Base-by-base conservation (phyloP, 306 rosid species). In the Senna tora region DNA sequence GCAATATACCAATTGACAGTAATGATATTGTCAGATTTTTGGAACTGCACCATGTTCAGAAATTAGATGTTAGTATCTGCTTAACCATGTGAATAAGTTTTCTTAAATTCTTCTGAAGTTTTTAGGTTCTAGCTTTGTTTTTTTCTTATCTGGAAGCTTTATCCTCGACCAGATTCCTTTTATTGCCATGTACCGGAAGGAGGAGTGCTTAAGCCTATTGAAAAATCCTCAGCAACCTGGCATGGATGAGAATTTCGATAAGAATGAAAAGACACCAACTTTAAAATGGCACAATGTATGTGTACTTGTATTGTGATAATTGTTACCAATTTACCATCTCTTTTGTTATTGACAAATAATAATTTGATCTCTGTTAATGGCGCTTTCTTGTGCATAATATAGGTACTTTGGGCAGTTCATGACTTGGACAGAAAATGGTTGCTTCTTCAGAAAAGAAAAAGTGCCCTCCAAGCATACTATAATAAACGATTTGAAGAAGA, bases 351-450 rank as follows among this genome's bases (percentile, higher is more conserved):
- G 57, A n/a, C 46, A 59, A 67, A 39, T 21, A 67, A 39, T 21
- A 33, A 16, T 32, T 17, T 21, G 21, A 38, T 32, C 59, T 50
- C 30, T 61, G n/a, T 56, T 46, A 79, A 30, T 81, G 69, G 52
- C 59, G 52, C 59, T 73, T 59, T 22, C 62, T 47, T 53, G 36
- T 65, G 84, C 81, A 70, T 76, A 45, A 20, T 73, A 17, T 67
- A 94, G 99, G 84, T 85, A 47, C 99, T 94, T 10, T 94, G 99
- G 99, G 96, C 91, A 51, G 85, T 94, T 72, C 96, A 87, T 72
- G 95, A 91, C 80, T 83, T 94, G 87, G 95, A 91, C 89, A 78
- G 85, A 70, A 94, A 94, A 82, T 94, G 99, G 99, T 75, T 91
- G 83, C 90, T 89, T 56, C 96, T 94, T 69, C 99, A 86, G 81